A percentile compares a stretch with the other conserved stretches of the same genome.
Conservation (phyloP, 164 flowering plant species). For the Litsea cubeba region DNA sequence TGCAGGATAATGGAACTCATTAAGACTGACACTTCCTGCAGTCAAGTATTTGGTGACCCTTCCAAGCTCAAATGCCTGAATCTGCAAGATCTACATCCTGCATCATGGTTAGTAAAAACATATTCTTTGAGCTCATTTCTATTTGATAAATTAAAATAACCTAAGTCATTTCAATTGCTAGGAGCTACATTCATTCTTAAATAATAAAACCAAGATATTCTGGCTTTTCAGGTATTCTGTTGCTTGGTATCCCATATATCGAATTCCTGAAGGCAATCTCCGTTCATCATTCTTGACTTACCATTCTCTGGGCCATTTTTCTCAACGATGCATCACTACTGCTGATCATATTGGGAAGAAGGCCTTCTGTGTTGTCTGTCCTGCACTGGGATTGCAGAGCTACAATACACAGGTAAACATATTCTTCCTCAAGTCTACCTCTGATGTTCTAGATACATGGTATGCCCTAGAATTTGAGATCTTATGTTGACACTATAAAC, state of each 20-base stretch:
- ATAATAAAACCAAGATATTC: background rate
- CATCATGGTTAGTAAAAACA: conserved; percentile 53
- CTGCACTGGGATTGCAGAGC: conserved; percentile 24
- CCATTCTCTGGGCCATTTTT: conserved; percentile 21
- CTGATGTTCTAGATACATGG: no score
- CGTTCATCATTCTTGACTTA: conserved; percentile 24
- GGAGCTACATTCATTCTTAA: background rate
- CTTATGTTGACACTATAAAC: no score
- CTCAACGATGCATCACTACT: conserved; percentile 9
- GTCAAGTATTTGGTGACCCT: conserved; percentile 51
- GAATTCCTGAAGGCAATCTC: conserved; percentile 24
- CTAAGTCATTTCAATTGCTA: background rate
- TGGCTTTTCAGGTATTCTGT: conserved; percentile 25
- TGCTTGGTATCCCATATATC: conserved; percentile 29
- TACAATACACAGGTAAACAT: conserved; percentile 16
- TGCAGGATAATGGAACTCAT: conserved; percentile 49
- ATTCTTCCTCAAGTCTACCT: no score
- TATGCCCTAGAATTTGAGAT: no score
- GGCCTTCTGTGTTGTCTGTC: conserved; percentile 12
- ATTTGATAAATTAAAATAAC: background rate
- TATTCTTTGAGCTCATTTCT: background rate
- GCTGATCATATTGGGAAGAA: conserved; percentile 4
- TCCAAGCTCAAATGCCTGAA: conserved; percentile 30
- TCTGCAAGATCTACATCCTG: conserved; percentile 56
- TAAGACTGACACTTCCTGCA: conserved; percentile 23